Evolutionary conservation across 805 yeast genomes (phyloP).

Genomic region (Candida montana): DNA sequence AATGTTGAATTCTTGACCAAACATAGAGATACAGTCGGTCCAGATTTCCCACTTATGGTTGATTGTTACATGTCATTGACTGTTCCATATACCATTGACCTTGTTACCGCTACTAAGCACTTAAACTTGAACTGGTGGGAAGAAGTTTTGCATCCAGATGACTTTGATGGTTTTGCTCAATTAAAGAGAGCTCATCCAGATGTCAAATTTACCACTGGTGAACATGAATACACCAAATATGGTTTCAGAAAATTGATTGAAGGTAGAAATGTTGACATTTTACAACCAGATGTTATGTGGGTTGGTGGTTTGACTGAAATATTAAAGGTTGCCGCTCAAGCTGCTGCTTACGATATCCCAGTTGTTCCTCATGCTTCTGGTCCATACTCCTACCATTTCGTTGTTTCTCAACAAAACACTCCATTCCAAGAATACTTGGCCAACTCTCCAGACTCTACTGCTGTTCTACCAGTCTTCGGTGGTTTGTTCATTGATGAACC

Average conservation of each 20-base stretch:
- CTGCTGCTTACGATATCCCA: conserved; percentile 48
- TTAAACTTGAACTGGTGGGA: conserved; percentile 49
- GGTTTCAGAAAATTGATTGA: conserved; percentile 47
- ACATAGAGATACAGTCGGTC: conserved; percentile 43
- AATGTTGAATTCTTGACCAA: conserved; percentile 40
- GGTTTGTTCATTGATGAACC: conserved; percentile 41
- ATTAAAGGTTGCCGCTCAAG: conserved; percentile 41
- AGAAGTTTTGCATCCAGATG: conserved; percentile 48
- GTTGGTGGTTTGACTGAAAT: conserved; percentile 48
- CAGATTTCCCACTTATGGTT: conserved; percentile 49
- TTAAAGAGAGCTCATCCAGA: conserved; percentile 43
- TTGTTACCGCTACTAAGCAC: conserved; percentile 38
- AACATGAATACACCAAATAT: conserved; percentile 46
- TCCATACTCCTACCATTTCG: conserved; percentile 47
- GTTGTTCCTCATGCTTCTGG: conserved; percentile 53
- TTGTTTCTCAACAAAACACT: conserved; percentile 43
- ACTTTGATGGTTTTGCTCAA: conserved; percentile 41
- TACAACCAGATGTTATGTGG: conserved; percentile 53
- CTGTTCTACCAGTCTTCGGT: conserved; percentile 44
- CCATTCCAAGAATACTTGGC: conserved; percentile 50
- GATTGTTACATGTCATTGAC: conserved; percentile 49
- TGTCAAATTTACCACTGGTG: conserved; percentile 47
- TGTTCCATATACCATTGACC: conserved; percentile 42
- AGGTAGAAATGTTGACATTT: conserved; percentile 41
- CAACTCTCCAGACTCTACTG: conserved; percentile 42